Evolutionary conservation across 805 yeast genomes (phyloP), one percentile per base, ranked within the genome.

Genomic region (Kluyveromyces siamensis): DNA sequence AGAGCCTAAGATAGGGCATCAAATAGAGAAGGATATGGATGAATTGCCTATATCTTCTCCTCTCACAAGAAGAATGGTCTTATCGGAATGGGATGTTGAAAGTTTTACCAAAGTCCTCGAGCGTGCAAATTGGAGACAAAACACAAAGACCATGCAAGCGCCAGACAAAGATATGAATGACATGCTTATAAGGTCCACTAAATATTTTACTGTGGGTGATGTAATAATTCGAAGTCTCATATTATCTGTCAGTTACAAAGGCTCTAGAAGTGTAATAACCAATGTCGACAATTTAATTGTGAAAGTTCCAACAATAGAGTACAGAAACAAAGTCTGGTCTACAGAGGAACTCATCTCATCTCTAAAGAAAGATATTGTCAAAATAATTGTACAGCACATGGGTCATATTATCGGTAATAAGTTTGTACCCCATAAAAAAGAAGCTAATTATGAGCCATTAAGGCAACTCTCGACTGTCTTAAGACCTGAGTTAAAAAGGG

Each of bases 181-280:
- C 50, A 87, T 89, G 95, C 72, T 87, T 8, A 66, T 70, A 43
- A 70, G 96, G 39, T 87, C 96, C 0, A 76, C 85, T 41, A 75
- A 75, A 39, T 86, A 75, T 61, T 73, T 83, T 61, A 81, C 83
- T 57, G 78, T 89, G 40, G 74, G 76, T 19, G 68, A 73, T 16
- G 72, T 87, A 41, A 67, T 70, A n/a, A 66, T 83, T 21, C 63
- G 69, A 13, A 66, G 70, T 27, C 68, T 79, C 17, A 60, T 68
- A 19, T 62, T 89, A 46, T 72, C 80, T 30, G 76, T 87, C 21
- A 83, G 93, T 48, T 85, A 86, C 65, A 77, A 78, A 60, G 87
- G 84, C 8, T 74, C 80, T 1, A 80, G 80, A 41, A 74, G 73
- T 48, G 59, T 78, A 47, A 66, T 83, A 37, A 72, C 82, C 2